These are phyloP conservation scores for Zygnema cylindricum DNA, from an alignment of 139 green algal genomes.

Conservation along the genomic window DNA sequence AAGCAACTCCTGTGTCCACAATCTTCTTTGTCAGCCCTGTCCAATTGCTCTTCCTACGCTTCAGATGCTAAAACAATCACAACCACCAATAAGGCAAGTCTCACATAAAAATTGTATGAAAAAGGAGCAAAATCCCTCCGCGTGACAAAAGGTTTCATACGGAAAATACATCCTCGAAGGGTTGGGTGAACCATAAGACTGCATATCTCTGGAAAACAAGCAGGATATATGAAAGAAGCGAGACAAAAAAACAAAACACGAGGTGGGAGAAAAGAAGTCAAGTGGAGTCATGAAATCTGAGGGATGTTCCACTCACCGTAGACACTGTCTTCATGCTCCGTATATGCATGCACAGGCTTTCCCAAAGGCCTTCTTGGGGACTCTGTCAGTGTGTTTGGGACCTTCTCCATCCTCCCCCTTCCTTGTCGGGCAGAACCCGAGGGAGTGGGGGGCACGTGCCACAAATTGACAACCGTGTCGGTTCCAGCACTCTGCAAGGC, in stretches of 20 bases:
- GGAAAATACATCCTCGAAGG: too few species aligned
- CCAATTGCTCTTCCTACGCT: neutral
- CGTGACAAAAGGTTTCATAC: too few species aligned
- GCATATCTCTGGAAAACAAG: too few species aligned
- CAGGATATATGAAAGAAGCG: too few species aligned
- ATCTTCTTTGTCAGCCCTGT: too few species aligned
- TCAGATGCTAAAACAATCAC: neutral
- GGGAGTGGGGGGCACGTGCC: conserved; percentile 43
- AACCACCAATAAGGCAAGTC: neutral
- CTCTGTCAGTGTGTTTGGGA: neutral
- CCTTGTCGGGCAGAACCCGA: neutral
- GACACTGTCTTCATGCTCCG: conserved; percentile 77
- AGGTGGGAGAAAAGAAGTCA: too few species aligned
- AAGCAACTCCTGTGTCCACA: conserved; percentile 63
- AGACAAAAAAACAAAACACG: too few species aligned
- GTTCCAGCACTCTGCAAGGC: conserved; percentile 36
- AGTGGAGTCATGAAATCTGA: too few species aligned
- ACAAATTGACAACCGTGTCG: conserved; percentile 55
- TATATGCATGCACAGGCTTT: conserved; percentile 70
- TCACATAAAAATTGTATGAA: neutral
- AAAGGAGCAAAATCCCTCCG: conserved; percentile 57
- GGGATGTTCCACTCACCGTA: conserved; percentile 55
- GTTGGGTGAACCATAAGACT: too few species aligned
- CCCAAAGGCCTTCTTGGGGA: conserved; percentile 60
- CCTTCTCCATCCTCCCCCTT: neutral